Evolutionary conservation across 2,329 filamentous ascomycete species (phyloP), one percentile per base, ranked within the genome.

Genomic region (Fusarium xyrophilum): DNA sequence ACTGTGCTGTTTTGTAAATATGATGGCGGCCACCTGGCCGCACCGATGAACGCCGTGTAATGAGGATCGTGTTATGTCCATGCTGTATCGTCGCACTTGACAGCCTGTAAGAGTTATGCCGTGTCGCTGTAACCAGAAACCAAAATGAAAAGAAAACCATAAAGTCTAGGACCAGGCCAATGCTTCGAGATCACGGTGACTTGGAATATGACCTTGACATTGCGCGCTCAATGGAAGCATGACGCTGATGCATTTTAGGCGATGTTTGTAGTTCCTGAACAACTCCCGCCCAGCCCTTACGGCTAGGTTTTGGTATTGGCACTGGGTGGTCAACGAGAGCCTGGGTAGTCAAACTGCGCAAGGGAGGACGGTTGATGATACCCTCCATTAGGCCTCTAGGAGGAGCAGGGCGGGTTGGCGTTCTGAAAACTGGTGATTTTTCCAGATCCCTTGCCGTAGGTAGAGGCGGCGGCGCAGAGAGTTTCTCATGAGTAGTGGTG

Each of bases 251-350:
- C 80, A 90, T 83, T 58, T 84, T 76, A 5, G 88, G 88, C 27
- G 86, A 88, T 57, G 79, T 84, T 74, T 89, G 87, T 51, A 90
- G 78, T 72, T 90, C 88, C 56, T 86, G 81, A 25, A 90, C 85
- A 9, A 90, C 87, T 28, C 87, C 86, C 23, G 85, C 85, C 88
- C 88, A 90, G 28, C 87, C 86, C 65, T 79, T 79, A 56, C 83
- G 83, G 53, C 32, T 65, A 23, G 79, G 79, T 39, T 79, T 78
- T 44, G 80, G 80, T 35, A 82, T 77, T 44, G 81, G 80, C 52
- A 86, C 83, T 66, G 80, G 81, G 67, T 86, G 84, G 12, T 85
- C 84, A 64, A 86, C 83, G 11, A 65, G 64, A 50, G 84, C 79
- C 68, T 84, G 83, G 3, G 85, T 86, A 9, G 85, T 85, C 48